Percentiles rank a stretch among this genome's conserved stretches.
Conservation (phyloP, 495 filamentous ascomycete genomes). For the Aspergillus bridgeri region DNA sequence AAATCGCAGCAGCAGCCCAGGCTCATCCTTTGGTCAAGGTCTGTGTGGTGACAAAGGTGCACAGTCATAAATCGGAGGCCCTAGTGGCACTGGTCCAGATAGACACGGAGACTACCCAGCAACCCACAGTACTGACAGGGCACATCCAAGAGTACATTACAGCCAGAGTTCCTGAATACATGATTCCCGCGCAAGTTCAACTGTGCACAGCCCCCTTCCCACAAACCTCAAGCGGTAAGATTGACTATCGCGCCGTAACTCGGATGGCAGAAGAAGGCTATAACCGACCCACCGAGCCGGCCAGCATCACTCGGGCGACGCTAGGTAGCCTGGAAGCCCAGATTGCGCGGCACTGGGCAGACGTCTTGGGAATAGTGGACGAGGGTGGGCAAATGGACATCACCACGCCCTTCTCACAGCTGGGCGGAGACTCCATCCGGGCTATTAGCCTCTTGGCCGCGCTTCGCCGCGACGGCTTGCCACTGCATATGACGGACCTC, state of each 20-base stretch:
- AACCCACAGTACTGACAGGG: background rate
- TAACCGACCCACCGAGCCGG: background rate
- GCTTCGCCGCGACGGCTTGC: conserved; percentile 3
- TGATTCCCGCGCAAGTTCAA: conserved; percentile 1
- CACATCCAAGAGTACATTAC: background rate
- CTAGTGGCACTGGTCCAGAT: background rate
- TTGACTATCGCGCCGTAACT: background rate
- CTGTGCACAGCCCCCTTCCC: conserved; percentile 1
- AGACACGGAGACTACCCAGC: background rate
- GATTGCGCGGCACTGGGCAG: conserved; percentile 4
- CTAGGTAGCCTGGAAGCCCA: conserved; percentile 2
- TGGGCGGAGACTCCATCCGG: conserved; percentile 7
- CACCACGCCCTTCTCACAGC: conserved; percentile 1
- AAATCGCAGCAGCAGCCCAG: background rate
- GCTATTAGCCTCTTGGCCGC: conserved; percentile 1
- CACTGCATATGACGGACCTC: conserved; percentile 1
- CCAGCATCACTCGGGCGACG: background rate
- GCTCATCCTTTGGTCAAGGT: background rate
- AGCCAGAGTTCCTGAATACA: background rate
- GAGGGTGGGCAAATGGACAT: conserved; percentile 1
- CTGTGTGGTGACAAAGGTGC: conserved; percentile 1
- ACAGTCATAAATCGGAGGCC: background rate
- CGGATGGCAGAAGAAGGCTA: background rate
- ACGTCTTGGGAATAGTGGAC: background rate
- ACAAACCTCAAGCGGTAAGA: conserved; percentile 4